phyloP scores from a whole-genome alignment of 176 grass and related monocot genomes.

The Zizania latifolia region DNA sequence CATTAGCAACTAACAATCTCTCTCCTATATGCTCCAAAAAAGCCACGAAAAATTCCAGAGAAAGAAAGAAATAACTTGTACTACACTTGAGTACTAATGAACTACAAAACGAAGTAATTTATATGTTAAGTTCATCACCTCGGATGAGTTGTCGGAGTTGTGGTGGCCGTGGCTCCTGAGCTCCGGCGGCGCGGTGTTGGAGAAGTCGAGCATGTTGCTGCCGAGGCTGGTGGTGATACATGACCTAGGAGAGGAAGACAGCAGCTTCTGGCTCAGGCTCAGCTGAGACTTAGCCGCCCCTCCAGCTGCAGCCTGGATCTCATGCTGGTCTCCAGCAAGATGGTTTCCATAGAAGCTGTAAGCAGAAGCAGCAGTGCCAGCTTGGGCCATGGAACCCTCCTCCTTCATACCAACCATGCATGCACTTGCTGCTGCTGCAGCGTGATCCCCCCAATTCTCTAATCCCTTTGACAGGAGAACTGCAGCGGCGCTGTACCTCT shows the following conservation, averaged over 20 bases:
- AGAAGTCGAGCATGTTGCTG: conserved; percentile 92
- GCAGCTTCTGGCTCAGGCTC: conserved; percentile 68
- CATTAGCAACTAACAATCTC: background rate
- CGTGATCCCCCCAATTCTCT: conserved; percentile 52
- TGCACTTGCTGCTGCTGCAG: background rate
- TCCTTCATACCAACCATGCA: conserved; percentile 35
- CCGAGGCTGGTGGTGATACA: conserved; percentile 76
- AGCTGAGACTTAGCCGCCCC: conserved; percentile 47
- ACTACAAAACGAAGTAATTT: background rate
- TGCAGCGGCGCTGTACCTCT: conserved; percentile 35
- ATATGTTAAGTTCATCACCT: conserved; percentile 43
- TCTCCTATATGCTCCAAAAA: background rate
- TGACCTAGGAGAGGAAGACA: conserved; percentile 84
- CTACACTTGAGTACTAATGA: background rate
- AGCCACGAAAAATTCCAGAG: background rate
- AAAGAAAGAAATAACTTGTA: background rate
- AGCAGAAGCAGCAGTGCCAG: conserved; percentile 5
- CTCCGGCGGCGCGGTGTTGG: conserved; percentile 50
- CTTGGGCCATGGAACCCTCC: conserved; percentile 34
- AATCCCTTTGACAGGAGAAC: conserved; percentile 52
- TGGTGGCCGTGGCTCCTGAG: conserved; percentile 43
- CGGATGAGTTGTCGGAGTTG: conserved; percentile 69
- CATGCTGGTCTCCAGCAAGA: conserved; percentile 40
- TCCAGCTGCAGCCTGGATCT: conserved; percentile 35
- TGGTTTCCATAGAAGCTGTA: conserved; percentile 43